Evolutionary conservation across 352 stramenopile species (phyloP), one percentile per base, ranked within the genome.

Genomic region (Phytophthora podocarpi): DNA sequence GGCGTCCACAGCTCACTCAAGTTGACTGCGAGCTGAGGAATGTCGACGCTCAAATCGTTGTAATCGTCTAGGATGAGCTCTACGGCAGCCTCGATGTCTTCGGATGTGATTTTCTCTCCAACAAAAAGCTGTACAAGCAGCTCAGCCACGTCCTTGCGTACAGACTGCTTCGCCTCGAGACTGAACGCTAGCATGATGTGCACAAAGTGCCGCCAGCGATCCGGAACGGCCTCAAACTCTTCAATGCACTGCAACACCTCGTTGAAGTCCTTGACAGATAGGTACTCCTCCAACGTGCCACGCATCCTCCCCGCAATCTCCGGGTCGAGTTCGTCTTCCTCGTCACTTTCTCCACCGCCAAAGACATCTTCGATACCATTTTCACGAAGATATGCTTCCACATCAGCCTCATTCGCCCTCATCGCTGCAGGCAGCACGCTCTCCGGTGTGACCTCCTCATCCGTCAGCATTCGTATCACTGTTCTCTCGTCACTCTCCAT

Each of bases 201-300:
- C 6, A 85, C 74, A 73, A 94, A 94, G 59, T 94, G 80, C 24
- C 64, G 72, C 85, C 85, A 92, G 8, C 68, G 56, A 51, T 82
- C 55, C 7, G 61, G 37, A 24, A 77, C 52, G 0, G 26, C 39
- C 7, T 76, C 78, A 11, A 93, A 59, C 49, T 96, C 87, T 8
- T 91, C 64, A 10, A 95, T 73, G 52, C 87, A 96, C 23, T 76
- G 68, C 47, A 92, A 80, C 23, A 93, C 65, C 60, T 96, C 87
- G 21, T 70, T 63, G 5, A 92, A 55, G 28, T 96, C 87, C 31
- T 90, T 89, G 12, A 91, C 73, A 1, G 74, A 78, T 7, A 96
- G 35, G 28, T 90, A 96, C 68, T 96, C 87, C 21, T 92, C 78
- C 7, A 96, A 51, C 2, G 81, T 93, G 45, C 59, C 85, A 23